Base-by-base conservation (phyloP, 2,329 filamentous ascomycete genomes). In the Trematosphaeria pertusa region DNA sequence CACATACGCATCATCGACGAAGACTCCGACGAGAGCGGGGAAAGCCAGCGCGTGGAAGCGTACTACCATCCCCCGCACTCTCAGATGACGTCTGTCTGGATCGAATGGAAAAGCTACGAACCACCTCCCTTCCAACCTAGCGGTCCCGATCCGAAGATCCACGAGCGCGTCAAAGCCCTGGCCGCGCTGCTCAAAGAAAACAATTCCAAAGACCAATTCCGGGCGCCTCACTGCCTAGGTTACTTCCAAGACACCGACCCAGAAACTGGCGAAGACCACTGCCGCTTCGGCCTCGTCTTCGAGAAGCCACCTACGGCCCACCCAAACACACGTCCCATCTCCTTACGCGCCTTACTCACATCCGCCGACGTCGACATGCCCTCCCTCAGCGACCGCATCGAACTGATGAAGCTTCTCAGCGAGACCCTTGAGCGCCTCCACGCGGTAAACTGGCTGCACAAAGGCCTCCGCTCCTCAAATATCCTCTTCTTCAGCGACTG, bases 401-500 rank as follows among this genome's bases (percentile, higher is more conserved):
- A 60, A 20, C 73, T 85, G 14, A 81, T 81, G 34, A 73, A 76
- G 36, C 75, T 77, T 19, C 70, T 84, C 21, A 73, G 78, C 46
- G 78, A 80, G 56, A 82, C 77, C 14, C 62, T 85, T 3, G 66
- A 83, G 36, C 81, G 81, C 44, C 72, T 83, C 0, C 81, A 83
- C 56, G 74, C 78, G 2, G 79, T 82, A 1, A 76, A 81, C 49
- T 83, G 80, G 81, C 71, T 84, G 5, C 81, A 83, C 69, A 84
- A 84, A 55, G 80, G 79, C n/a, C 70, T 84, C 4, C 76, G 80
- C 10, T 78, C 75, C 46, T 70, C 79, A 43, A 83, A 81, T 56
- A 72, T 84, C 21, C 60, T 84, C 9, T 81, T 83, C 61, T 81
- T 81, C 58, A 67, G 67, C 22, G 63, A 48, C 43, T 50, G 17